A percentile compares a stretch with the other conserved stretches of the same genome.
Conservation (phyloP, 148 eudicot species). For the Fallopia convolvulus region DNA sequence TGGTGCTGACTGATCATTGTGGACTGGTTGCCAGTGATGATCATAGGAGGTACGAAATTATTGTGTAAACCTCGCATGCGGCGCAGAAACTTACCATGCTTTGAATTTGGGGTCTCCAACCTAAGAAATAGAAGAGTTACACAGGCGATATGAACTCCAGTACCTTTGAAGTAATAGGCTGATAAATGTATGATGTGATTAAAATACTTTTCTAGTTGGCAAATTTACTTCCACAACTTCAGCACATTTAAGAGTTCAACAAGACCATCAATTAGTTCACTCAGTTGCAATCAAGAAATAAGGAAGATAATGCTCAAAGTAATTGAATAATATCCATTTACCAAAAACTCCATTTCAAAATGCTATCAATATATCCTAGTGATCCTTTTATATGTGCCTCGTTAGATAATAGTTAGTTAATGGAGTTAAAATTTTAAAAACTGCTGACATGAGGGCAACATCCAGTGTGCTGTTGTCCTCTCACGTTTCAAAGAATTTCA, state of each 20-base stretch:
- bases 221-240: not conserved
- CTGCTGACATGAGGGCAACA: not conserved
- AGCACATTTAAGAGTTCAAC: not conserved
- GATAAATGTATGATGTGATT: not conserved
- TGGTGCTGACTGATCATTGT: slow-evolving; percentile 81
- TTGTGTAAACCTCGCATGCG: slow-evolving; percentile 42
- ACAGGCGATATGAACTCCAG: not conserved
- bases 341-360: not conserved
- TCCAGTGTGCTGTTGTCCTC: not conserved
- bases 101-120: slow-evolving; percentile 49
- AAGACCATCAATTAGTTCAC: not conserved
- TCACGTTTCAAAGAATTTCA: not conserved
- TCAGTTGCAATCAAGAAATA: not conserved
- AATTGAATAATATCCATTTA: not conserved
- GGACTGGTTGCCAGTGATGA: slow-evolving; percentile 66
- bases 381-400: not conserved
- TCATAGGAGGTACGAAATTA: slow-evolving; percentile 69
- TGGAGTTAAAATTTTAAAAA: not conserved
- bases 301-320: not conserved
- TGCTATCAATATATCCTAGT: not conserved
- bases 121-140: slow-evolving; percentile 29
- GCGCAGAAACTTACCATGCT: slow-evolving; percentile 54
- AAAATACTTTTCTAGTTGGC: not conserved
- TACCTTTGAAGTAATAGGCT: not conserved
- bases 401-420: not conserved